Percentiles rank a stretch among this genome's conserved stretches.
Evolutionary conservation across 371 early-diverging fungal genomes (phyloP).

Genomic region (Chytridium lagenaria): DNA sequence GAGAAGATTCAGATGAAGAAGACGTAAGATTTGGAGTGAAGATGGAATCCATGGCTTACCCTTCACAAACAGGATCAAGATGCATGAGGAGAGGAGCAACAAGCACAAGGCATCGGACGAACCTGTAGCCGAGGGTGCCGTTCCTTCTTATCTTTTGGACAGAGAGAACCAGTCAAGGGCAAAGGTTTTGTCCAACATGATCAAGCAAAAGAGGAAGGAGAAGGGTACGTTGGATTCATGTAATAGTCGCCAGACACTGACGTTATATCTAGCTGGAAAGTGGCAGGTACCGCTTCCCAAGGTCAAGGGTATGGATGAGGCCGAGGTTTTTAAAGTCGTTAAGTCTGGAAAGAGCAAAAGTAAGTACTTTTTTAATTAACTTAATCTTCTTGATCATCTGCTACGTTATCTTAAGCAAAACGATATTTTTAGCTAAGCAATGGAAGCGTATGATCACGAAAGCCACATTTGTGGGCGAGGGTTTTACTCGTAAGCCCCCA

Average conservation of each 20-base stretch:
- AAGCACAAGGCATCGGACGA: conserved; percentile 82
- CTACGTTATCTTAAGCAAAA: too few relatives aligned
- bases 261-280: conserved; percentile 62
- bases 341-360: conserved; percentile 95
- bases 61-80: conserved; percentile 76
- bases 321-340: conserved; percentile 98
- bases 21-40: conserved; percentile 62
- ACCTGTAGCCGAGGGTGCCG: conserved; percentile 91
- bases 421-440: conserved; percentile 75
- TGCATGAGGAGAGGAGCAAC: conserved; percentile 95
- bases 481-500: conserved; percentile 99
- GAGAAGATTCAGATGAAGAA: conserved; percentile 99
- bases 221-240: conserved; percentile 89
- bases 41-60: background rate
- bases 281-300: conserved; percentile 98
- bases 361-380: conserved; percentile 17
- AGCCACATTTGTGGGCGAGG: conserved; percentile 99
- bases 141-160: conserved; percentile 99
- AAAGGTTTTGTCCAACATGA: conserved; percentile 97
- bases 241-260: too few relatives aligned
- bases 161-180: conserved; percentile 97
- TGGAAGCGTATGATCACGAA: conserved; percentile 99
- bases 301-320: conserved; percentile 99
- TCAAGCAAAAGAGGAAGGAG: conserved; percentile 99
- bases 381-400: too few relatives aligned